These are phyloP conservation scores for Phytophthora brassicae DNA, from an alignment of 352 stramenopile genomes.

Conservation along the genomic window DNA sequence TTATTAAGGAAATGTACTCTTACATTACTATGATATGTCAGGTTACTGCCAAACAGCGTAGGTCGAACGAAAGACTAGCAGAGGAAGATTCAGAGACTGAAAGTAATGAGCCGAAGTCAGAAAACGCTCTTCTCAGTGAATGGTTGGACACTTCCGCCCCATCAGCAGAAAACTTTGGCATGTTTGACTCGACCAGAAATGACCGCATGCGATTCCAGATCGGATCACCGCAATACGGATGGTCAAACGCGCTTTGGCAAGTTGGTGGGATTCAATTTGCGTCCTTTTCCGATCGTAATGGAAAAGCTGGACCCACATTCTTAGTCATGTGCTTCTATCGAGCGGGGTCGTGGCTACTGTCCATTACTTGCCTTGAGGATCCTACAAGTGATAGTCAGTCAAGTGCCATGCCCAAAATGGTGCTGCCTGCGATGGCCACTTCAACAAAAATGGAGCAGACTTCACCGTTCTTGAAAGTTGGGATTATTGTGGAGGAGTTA, in stretches of 20 bases:
- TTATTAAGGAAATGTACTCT: not conserved
- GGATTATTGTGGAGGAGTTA: conserved; percentile 42
- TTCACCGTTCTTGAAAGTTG: conserved; percentile 37
- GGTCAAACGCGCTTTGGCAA: conserved; percentile 83
- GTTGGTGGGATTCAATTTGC: conserved; percentile 85
- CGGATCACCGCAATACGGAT: conserved; percentile 55
- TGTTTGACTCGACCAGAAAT: not conserved
- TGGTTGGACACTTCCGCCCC: conserved; percentile 44
- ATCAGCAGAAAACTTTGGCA: not conserved
- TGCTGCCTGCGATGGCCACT: conserved; percentile 20
- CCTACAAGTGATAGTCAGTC: conserved; percentile 24
- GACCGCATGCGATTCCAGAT: conserved; percentile 68
- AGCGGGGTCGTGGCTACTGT: conserved; percentile 72
- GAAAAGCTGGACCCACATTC: conserved; percentile 41
- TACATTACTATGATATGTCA: conserved; percentile 2
- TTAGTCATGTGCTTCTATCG: conserved; percentile 70
- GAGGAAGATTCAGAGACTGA: conserved; percentile 1
- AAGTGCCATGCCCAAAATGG: conserved; percentile 11
- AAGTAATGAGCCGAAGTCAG: conserved; percentile 1
- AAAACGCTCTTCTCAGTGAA: conserved; percentile 19
- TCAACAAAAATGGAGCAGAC: conserved; percentile 5
- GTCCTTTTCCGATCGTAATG: conserved; percentile 38
- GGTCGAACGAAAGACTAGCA: not conserved
- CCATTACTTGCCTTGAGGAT: conserved; percentile 66
- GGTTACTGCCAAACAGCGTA: conserved; percentile 16